Evolutionary conservation across 2,329 filamentous ascomycete genomes (phyloP), one percentile per base, ranked within the genome.

Genomic region (Xylariaceae sp.): DNA sequence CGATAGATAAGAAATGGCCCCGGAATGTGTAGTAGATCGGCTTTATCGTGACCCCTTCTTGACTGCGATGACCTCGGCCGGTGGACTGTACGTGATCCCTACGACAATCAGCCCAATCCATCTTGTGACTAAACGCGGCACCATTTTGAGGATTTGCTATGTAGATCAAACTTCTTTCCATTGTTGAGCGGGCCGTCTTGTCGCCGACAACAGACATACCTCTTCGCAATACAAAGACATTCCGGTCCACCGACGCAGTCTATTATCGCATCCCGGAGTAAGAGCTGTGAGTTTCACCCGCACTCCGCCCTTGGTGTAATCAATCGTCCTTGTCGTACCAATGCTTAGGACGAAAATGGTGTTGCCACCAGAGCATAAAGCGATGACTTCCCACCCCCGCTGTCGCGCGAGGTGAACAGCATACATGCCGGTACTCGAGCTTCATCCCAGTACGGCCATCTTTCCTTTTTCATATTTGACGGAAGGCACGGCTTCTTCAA

Each of bases 1-100:
- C 42, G 27, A 44, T 29, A 22, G 40, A 40, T 27, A 40, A 32
- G 42, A 44, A 44, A 32, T 44, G 42, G 19, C 40, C 42, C 5
- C 42, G 36, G 27, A 44, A 44, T n/a, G n/a, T 37, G 16, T 44
- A 44, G 27, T 44, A 44, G 36, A 39, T n/a, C 1, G 36, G 27
- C 17, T 40, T 32, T 21, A 12, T 35, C 6, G 36, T 37, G 12
- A 44, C 40, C 36, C 42, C 22, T 44, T 25, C 14, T 40, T 22
- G 21, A 44, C 37, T 6, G 42, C 42, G n/a, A 44, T 44, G 7
- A 25, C 19, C 36, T 44, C 42, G 21, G 42, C 42, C 4, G 36
- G 27, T 20, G 42, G 42, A 32, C 42, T 44, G 16, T 44, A 44
- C 11, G 42, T 44, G 29, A 44, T 44, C 27, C 42, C 36, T 14